phyloP scores from a whole-genome alignment of 805 yeast genomes.

The Pichia nanzhaoensis region DNA sequence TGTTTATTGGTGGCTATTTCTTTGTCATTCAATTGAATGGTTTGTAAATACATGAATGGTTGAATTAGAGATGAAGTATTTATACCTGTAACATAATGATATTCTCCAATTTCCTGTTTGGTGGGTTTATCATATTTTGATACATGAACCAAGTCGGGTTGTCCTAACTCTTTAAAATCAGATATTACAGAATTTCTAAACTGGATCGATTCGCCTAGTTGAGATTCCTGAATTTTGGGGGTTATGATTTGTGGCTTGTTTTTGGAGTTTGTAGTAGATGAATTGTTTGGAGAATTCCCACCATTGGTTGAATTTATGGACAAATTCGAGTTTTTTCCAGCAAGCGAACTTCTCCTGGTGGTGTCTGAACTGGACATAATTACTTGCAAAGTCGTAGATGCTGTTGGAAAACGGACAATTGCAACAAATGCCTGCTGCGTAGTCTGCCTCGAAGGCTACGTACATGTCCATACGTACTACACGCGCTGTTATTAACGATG shows the following conservation, averaged over 20 bases:
- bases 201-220: constrained; percentile 45
- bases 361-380: constrained; percentile 7
- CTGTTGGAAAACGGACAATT: too few species aligned
- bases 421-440: too few species aligned
- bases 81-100: constrained; percentile 48
- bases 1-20: constrained; percentile 24
- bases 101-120: constrained; percentile 45
- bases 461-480: too few species aligned
- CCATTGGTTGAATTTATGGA: neutral
- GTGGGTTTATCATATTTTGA: constrained; percentile 37
- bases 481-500: too few species aligned
- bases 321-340: constrained; percentile 2
- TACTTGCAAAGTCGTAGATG: too few species aligned
- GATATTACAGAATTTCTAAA: constrained; percentile 40
- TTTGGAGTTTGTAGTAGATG: constrained; percentile 9
- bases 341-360: constrained; percentile 7
- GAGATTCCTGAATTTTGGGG: constrained; percentile 39
- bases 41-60: constrained; percentile 49
- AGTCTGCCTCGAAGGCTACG: too few species aligned
- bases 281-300: neutral
- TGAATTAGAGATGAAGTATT: constrained; percentile 47
- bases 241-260: constrained; percentile 18
- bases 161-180: constrained; percentile 53
- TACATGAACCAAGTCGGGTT: constrained; percentile 64
- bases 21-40: constrained; percentile 34